Evolutionary conservation across 2,329 filamentous ascomycete species (phyloP), one percentile per base, ranked within the genome.

Genomic region (Phoma herbarum): DNA sequence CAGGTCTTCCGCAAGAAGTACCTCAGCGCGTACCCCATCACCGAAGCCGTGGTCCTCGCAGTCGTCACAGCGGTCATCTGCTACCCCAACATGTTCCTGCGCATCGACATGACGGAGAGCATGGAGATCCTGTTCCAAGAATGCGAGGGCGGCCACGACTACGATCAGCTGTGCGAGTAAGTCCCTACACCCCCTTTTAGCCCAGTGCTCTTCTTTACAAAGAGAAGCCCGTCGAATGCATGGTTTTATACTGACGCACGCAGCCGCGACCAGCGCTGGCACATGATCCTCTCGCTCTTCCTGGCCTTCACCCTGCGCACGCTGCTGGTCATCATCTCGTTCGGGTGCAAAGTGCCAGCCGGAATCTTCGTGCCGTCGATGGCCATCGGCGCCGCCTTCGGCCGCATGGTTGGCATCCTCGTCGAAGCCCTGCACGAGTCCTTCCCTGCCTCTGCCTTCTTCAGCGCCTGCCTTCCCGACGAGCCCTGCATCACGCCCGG

Each of bases 91-190:
- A 93, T 91, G 76, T 98, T 99, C 65, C 76, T 99, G 56, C 85
- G 92, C 54, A 97, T 98, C 69, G 96, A 99, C 78, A 98, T 99
- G 95, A 97, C 95, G 0, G 94, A 98, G 80, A 97, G 93, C 81
- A 98, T 99, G 95, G 93, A 98, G 75, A 96, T 97, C 63, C 81
- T 99, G 11, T 99, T 99, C 76, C 85, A 91, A 14, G 95, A 99
- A 74, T 99, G 95, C 68, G 92, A 96, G 72, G 92, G 90, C 5
- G 89, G 84, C 20, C 90, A 96, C 74, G 92, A 94, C 72, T 97
- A 97, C 67, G 87, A 96, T 63, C 91, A 91, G 6, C 86, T 99
- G 16, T 99, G 95, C 83, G 91, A 97, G 75, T 86, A 79, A 76
- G 82, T 75, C 9, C 26, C 11, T 11, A n/a, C n/a, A n/a, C n/a